A percentile compares a stretch with the other conserved stretches of the same genome.
Conservation (phyloP, 768 basidiomycete genomes). For the Tulasnella sp. region DNA sequence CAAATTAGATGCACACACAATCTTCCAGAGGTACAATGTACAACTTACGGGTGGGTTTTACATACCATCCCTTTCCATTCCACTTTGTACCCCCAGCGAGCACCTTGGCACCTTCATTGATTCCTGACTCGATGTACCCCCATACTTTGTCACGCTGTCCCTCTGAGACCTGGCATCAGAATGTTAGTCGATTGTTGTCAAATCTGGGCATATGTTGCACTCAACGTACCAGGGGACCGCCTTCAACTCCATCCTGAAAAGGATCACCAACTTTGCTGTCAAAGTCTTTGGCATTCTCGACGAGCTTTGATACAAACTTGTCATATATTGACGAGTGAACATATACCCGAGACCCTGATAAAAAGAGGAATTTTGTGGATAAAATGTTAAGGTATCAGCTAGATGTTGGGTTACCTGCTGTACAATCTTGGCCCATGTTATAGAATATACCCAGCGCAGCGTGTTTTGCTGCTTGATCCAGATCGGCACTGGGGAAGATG, state of each 20-base stretch:
- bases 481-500: conserved; percentile 80
- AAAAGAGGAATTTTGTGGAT: conserved; percentile 24
- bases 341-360: conserved; percentile 88
- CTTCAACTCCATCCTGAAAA: conserved; percentile 57
- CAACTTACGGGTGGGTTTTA: conserved; percentile 73
- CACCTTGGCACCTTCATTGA: conserved; percentile 66
- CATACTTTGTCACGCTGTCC: conserved; percentile 75
- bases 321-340: conserved; percentile 83
- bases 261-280: conserved; percentile 58
- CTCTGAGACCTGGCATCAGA: conserved; percentile 51
- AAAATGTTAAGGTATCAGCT: conserved; percentile 13
- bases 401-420: conserved; percentile 20
- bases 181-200: background rate
- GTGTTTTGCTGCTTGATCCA: conserved; percentile 37
- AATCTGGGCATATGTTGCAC: background rate
- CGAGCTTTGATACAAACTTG: conserved; percentile 56
- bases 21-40: background rate
- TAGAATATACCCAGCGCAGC: conserved; percentile 23
- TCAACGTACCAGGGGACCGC: conserved; percentile 64
- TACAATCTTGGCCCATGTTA: conserved; percentile 30
- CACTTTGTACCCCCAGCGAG: conserved; percentile 71
- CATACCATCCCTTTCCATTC: conserved; percentile 65
- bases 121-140: conserved; percentile 78
- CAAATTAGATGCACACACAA: background rate
- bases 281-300: conserved; percentile 51